Percentiles rank a stretch among this genome's conserved stretches.
phyloP scores from a whole-genome alignment of 805 yeast genomes.

The Candida tallmaniae region DNA sequence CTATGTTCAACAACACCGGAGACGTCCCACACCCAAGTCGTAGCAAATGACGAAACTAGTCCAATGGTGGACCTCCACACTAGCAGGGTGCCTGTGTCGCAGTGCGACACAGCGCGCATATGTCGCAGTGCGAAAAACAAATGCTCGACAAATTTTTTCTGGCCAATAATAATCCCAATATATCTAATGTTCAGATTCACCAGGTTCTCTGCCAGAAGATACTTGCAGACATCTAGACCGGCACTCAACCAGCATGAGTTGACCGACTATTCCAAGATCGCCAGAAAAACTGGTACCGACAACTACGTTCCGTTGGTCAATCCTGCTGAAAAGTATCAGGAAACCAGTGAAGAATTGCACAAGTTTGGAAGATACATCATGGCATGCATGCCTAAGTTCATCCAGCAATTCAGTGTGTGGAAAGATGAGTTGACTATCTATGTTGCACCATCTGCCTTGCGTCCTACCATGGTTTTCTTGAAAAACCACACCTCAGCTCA shows the following conservation, averaged over 20 bases:
- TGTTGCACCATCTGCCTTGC: slow-evolving; percentile 70
- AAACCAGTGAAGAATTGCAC: slow-evolving; percentile 66
- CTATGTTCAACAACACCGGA: too few species aligned
- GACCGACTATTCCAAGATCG: slow-evolving; percentile 31
- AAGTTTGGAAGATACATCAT: slow-evolving; percentile 76
- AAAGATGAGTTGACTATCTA: slow-evolving; percentile 78
- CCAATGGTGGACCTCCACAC: too few species aligned
- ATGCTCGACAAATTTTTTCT: too few species aligned
- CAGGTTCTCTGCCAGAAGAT: background rate
- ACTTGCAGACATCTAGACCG: background rate
- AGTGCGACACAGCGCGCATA: too few species aligned
- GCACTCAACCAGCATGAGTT: slow-evolving; percentile 20
- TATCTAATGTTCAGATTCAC: background rate
- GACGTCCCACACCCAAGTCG: too few species aligned
- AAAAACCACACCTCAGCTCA: slow-evolving; percentile 78
- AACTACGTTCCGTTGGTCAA: slow-evolving; percentile 53
- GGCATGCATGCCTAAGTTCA: slow-evolving; percentile 73
- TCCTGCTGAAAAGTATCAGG: slow-evolving; percentile 73
- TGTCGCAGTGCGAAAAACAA: too few species aligned
- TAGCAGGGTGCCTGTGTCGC: too few species aligned
- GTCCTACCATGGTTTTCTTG: slow-evolving; percentile 67
- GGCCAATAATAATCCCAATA: slow-evolving; percentile 2
- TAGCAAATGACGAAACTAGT: too few species aligned
- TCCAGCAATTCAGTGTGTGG: slow-evolving; percentile 86
- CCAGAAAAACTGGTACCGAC: slow-evolving; percentile 32